Conservation (phyloP, 352 stramenopile species). For the Pythium angustatum region DNA sequence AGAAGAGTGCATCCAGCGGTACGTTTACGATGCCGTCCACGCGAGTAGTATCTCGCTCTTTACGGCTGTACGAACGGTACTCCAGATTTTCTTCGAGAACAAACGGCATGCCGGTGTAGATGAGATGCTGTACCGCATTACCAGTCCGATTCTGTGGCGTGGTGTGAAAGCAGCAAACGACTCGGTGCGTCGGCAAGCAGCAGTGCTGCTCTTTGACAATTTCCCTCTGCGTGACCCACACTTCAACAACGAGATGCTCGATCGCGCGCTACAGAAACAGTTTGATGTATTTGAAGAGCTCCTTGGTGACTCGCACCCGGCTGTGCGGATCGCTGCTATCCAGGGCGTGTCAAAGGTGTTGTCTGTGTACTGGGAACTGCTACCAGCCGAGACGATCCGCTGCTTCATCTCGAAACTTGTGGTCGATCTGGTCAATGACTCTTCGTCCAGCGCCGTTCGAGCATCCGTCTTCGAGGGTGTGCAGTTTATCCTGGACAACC, state of each 20-base stretch:
- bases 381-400: slow-evolving; percentile 78
- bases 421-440: slow-evolving; percentile 82
- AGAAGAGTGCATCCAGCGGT: slow-evolving; percentile 82
- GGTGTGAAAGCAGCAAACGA: slow-evolving; percentile 83
- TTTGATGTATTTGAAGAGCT: slow-evolving; percentile 84
- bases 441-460: slow-evolving; percentile 70
- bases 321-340: slow-evolving; percentile 75
- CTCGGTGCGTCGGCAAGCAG: slow-evolving; percentile 77
- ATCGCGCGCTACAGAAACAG: slow-evolving; percentile 76
- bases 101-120: slow-evolving; percentile 80
- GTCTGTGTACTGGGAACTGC: slow-evolving; percentile 83
- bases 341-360: slow-evolving; percentile 82
- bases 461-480: slow-evolving; percentile 83
- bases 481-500: slow-evolving; percentile 86
- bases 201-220: slow-evolving; percentile 82
- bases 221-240: slow-evolving; percentile 78
- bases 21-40: slow-evolving; percentile 74
- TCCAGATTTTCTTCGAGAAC: slow-evolving; percentile 88
- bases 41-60: slow-evolving; percentile 69
- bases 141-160: slow-evolving; percentile 84
- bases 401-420: slow-evolving; percentile 83
- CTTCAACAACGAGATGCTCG: slow-evolving; percentile 78
- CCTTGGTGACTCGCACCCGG: slow-evolving; percentile 70
- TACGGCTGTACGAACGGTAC: slow-evolving; percentile 56
- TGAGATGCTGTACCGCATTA: slow-evolving; percentile 83